A percentile compares a stretch with the other conserved stretches of the same genome.
These are phyloP conservation scores for Grosmannia serpens DNA, from an alignment of 2,329 filamentous ascomycete genomes.

Conservation along the genomic window DNA sequence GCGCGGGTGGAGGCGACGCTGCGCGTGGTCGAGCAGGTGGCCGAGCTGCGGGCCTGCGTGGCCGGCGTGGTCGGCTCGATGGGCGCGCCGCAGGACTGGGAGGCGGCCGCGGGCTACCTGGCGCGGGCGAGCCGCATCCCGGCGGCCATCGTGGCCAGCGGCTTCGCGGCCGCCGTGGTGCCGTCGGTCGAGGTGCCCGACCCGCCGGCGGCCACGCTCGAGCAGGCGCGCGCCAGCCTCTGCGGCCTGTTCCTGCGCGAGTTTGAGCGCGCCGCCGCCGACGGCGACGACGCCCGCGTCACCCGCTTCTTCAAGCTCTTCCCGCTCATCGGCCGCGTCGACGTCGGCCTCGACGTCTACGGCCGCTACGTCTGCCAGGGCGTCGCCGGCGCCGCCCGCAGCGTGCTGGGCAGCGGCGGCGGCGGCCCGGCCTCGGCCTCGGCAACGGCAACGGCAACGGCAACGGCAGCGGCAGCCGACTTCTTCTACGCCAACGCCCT, in stretches of 20 bases:
- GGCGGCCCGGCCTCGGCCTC: slow-evolving; percentile 28
- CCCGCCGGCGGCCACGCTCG: slow-evolving; percentile 73
- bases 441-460: neutral
- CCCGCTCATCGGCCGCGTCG: slow-evolving; percentile 78
- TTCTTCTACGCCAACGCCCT: slow-evolving; percentile 88
- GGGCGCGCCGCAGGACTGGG: slow-evolving; percentile 98
- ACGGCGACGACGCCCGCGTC: slow-evolving; percentile 79
- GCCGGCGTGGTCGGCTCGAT: slow-evolving; percentile 90
- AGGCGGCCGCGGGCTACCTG: slow-evolving; percentile 85
- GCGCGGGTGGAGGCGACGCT: slow-evolving; percentile 81
- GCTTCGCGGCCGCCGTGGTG: slow-evolving; percentile 85
- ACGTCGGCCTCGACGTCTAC: slow-evolving; percentile 88
- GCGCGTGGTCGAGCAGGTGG: slow-evolving; percentile 87
- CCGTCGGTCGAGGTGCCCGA: slow-evolving; percentile 94
- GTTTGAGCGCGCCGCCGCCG: slow-evolving; percentile 82
- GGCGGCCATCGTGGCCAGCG: slow-evolving; percentile 64
- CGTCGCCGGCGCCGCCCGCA: slow-evolving; percentile 72
- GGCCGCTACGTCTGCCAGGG: slow-evolving; percentile 93
- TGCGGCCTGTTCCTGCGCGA: slow-evolving; percentile 86
- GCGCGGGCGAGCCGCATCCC: slow-evolving; percentile 74
- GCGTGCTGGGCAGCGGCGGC: slow-evolving; percentile 58
- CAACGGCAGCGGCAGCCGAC: neutral
- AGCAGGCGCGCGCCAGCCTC: slow-evolving; percentile 77
- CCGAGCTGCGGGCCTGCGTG: slow-evolving; percentile 92
- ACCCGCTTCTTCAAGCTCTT: slow-evolving; percentile 98